Evolutionary conservation across 2,329 filamentous ascomycete species (phyloP), one percentile per base, ranked within the genome.

Genomic region (Colletotrichum sansevieriae): DNA sequence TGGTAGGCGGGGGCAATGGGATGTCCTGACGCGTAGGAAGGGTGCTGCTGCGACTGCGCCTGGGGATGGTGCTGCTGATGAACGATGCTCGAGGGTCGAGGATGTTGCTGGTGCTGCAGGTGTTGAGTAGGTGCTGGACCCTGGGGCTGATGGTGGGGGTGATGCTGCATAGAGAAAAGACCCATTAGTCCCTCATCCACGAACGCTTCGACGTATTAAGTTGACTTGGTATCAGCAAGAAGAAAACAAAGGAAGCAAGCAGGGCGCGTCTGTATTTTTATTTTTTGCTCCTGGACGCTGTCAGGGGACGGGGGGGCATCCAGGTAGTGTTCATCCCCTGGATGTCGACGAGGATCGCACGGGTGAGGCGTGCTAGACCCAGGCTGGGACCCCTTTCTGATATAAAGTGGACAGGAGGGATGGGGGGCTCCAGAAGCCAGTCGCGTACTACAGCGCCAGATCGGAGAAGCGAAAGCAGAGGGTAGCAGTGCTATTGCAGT

Each of bases 31-130:
- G 91, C 87, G 82, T 94, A 94, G 73, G 87, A 86, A 56, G 88
- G 86, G 72, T 92, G 85, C 71, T 87, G 86, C 62, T 80, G 86
- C 73, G 88, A 86, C 71, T 90, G 89, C 73, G 88, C 86, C 78
- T 91, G 89, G 72, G 87, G 83, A 72, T 90, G 88, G 76, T 92
- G 90, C 74, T 92, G 91, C 79, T 92, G 91, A 75, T 93, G 89
- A 76, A 92, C 90, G 76, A 91, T 87, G 82, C 90, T 91, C 75
- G 89, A 87, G 72, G 91, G 89, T 78, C 92, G 88, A 75, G 90
- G 87, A 78, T 92, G 88, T 74, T 90, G 90, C 70, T 88, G 85
- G 76, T 90, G 84, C 74, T 92, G 91, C 73, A 91, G 87, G 77
- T 92, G 84, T 76, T 88, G 87, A 73, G 86, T 81, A 82, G 86